Conservation (phyloP, 495 filamentous ascomycete genomes). For the Aspergillus funiculosus region DNA sequence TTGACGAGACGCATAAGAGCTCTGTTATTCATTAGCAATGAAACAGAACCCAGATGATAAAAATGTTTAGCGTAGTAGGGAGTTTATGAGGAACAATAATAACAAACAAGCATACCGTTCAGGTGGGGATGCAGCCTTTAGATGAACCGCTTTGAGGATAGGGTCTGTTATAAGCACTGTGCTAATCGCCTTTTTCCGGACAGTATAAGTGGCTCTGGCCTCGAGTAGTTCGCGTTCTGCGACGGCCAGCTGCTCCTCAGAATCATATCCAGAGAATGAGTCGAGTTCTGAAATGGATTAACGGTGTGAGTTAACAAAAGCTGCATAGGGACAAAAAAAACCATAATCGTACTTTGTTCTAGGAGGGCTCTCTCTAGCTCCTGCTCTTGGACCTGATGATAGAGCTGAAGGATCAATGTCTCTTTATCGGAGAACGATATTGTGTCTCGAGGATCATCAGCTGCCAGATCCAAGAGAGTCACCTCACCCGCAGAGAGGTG, state of each 20-base stretch:
- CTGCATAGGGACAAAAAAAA: not conserved
- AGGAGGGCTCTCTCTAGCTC: slow-evolving; percentile 64
- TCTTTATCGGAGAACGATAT: slow-evolving; percentile 58
- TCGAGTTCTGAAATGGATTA: slow-evolving; percentile 25
- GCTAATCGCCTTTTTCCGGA: slow-evolving; percentile 61
- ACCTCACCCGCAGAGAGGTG: slow-evolving; percentile 35
- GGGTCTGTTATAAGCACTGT: slow-evolving; percentile 65
- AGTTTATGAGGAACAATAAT: not conserved
- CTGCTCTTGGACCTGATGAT: slow-evolving; percentile 63
- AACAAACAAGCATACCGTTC: slow-evolving; percentile 68
- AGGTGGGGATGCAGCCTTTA: slow-evolving; percentile 56
- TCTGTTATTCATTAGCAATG: slow-evolving; percentile 33
- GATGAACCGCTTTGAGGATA: slow-evolving; percentile 68
- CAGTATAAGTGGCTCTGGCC: slow-evolving; percentile 59
- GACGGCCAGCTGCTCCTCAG: slow-evolving; percentile 45
- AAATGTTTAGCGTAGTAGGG: not conserved
- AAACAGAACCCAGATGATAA: not conserved
- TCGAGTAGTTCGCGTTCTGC: slow-evolving; percentile 63
- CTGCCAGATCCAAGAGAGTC: slow-evolving; percentile 36
- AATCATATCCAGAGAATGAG: slow-evolving; percentile 35
- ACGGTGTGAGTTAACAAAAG: not conserved
- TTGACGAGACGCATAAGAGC: slow-evolving; percentile 59
- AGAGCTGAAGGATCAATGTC: slow-evolving; percentile 56
- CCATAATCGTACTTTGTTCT: slow-evolving; percentile 41
- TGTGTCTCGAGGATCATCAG: slow-evolving; percentile 40